Evolutionary conservation across 73 alveolate genomes (phyloP), one percentile per base, ranked within the genome.

Genomic region (Uronychia binucleata): DNA sequence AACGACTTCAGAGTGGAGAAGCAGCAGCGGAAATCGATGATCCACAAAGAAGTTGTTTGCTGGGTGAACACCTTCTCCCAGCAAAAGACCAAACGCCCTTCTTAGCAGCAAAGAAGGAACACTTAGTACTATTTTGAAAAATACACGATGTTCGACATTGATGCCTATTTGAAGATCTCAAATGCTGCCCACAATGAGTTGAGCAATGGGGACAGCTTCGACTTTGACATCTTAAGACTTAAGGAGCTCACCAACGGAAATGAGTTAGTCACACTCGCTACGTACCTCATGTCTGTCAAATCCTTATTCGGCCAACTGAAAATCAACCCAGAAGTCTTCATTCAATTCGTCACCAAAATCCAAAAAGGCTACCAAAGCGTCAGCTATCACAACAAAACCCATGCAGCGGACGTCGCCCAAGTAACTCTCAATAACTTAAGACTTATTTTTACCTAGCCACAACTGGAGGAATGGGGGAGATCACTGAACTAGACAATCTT

Each of bases 381-480:
- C 26, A 75, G 81, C 28, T 87, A 87, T 35, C 93, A 87, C 60
- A 87, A 87, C 57, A 34, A 77, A 31, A 87, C 93, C 0, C 93
- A 87, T 81, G 93, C 86, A n/a, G 87, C 93, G 28, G 93, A 87
- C 30, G 93, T 87, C 8, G 29, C 75, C 34, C 84, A n/a, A n/a
- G n/a, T n/a, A n/a, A n/a, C n/a, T n/a, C n/a, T n/a, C n/a, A n/a
- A n/a, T n/a, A n/a, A n/a, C n/a, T n/a, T n/a, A n/a, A 87, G 46
- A 86, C 93, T 26, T 35, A 30, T 19, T 82, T 74, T 32, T 82
- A 28, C 74, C 74, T 82, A 77, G 0, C 29, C 8, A 82, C 74
- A 0, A 27, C 60, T 30, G 82, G 89, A 30, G 83, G 77, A 11
- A 32, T 78, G 83, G 30, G 27, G 67, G 57, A 57, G 27, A 32